These are phyloP conservation scores for Symmetrospora coprosmae DNA, from an alignment of 768 basidiomycete species.

Conservation along the genomic window DNA sequence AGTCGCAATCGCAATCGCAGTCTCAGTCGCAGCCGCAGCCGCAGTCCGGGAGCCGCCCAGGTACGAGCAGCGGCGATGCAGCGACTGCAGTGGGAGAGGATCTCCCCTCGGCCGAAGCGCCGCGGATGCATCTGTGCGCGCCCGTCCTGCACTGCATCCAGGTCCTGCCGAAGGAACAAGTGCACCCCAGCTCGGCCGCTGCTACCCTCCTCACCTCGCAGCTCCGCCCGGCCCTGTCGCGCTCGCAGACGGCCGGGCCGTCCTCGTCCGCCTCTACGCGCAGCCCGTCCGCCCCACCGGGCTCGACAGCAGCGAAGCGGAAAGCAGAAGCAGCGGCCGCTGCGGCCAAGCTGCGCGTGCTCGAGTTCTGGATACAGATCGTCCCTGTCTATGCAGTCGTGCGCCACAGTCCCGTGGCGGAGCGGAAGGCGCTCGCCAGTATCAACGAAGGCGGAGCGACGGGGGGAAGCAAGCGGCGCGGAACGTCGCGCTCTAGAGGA, in stretches of 20 bases:
- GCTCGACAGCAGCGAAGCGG: not conserved
- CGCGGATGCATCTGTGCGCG: not conserved
- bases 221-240: not conserved
- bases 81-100: not conserved
- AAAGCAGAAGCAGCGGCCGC: not conserved
- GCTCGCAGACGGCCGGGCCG: not conserved
- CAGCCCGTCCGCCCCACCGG: not conserved
- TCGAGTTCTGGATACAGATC: conserved; percentile 18
- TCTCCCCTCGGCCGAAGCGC: not conserved
- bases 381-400: not conserved
- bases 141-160: conserved; percentile 6
- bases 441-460: no score
- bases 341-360: not conserved
- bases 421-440: no score
- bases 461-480: no score
- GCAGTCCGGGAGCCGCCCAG: no score
- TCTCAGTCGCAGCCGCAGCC: no score
- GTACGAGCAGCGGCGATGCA: not conserved
- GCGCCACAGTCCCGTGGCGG: no score
- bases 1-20: no score
- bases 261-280: not conserved
- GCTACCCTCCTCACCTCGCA: not conserved
- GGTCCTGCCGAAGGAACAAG: not conserved
- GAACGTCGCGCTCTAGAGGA: no score
- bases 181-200: not conserved